Evolutionary conservation across 805 yeast genomes (phyloP), one percentile per base, ranked within the genome.

Genomic region (Saccharomycopsis sp.): DNA sequence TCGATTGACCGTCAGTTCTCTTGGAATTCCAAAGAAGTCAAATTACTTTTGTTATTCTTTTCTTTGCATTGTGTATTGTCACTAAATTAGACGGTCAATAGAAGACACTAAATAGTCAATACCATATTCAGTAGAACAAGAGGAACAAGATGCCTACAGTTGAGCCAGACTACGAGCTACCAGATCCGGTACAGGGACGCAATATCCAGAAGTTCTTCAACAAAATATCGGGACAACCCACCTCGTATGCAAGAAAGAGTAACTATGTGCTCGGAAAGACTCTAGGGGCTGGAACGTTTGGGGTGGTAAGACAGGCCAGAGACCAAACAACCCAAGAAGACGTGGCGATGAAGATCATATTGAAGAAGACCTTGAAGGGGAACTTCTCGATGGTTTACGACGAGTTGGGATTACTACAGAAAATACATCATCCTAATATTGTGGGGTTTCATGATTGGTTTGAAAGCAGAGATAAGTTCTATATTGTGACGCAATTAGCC

Each of bases 271-370:
- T 91, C 69, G 93, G 92, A 12, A 82, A 81, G 60, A 89, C 97
- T 0, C 73, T 92, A 12, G 98, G 98, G 8, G 97, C 97, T 0
- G 98, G 99, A 3, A 83, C 96, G 0, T 94, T 90, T 72, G 98
- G 99, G 47, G 86, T 93, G 1, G 98, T 93, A 2, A 79, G 96
- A 65, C 80, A 81, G 63, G 98, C 97, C 1, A 75, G 81, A 44
- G 68, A 72, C 56, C 66, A 73, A 38, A 69, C 72, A 8, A 79
- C 81, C 1, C 72, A 73, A 49, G 90, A 89, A 65, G 84, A 87
- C 59, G 96, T 91, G 15, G 98, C 98, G 0, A 81, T 93, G 63
- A 93, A 93, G 74, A 90, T 93, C 67, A 85, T 93, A 42, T 72
- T 91, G 66, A 91, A 91, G 72, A 89, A 90, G 68, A 89, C 93